These are phyloP conservation scores for Macadamia tetraphylla DNA, from an alignment of 164 flowering plant species.

Conservation along the genomic window DNA sequence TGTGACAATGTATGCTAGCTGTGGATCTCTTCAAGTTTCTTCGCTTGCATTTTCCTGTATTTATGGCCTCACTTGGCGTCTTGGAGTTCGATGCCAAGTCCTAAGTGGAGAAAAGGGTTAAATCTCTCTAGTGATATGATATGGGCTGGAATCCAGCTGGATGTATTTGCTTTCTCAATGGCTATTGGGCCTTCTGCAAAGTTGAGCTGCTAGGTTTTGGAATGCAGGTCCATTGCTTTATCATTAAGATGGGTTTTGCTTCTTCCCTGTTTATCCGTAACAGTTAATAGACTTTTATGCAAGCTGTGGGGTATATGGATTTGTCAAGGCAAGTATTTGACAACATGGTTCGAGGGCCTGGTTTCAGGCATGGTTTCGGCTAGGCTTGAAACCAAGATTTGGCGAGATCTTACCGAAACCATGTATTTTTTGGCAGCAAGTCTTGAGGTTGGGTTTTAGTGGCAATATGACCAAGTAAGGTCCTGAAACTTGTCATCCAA, in stretches of 20 bases:
- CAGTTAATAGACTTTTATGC: slow-evolving; percentile 31
- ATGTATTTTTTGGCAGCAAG: no score
- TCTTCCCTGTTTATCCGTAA: slow-evolving; percentile 25
- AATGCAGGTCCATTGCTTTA: slow-evolving; percentile 24
- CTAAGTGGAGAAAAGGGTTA: slow-evolving; percentile 28
- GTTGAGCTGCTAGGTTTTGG: slow-evolving; percentile 21
- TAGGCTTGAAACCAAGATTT: no score
- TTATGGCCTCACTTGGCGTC: slow-evolving; percentile 23
- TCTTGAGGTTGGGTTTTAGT: no score
- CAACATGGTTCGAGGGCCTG: slow-evolving; percentile 5
- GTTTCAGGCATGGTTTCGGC: no score
- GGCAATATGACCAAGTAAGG: no score
- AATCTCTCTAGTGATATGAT: slow-evolving; percentile 19
- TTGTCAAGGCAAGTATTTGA: slow-evolving; percentile 17
- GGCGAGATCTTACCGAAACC: no score
- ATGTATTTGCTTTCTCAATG: slow-evolving; percentile 21
- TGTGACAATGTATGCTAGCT: slow-evolving; percentile 28
- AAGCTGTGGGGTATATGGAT: slow-evolving; percentile 21
- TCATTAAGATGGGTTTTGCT: slow-evolving; percentile 22
- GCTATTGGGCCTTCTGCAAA: slow-evolving; percentile 21
- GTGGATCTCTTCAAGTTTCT: slow-evolving; percentile 21
- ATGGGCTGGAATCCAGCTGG: slow-evolving; percentile 14
- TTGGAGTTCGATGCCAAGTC: slow-evolving; percentile 23
- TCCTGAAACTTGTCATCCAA: no score
- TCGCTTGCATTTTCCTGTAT: slow-evolving; percentile 21